Evolutionary conservation across 2,329 filamentous ascomycete species (phyloP), one percentile per base, ranked within the genome.

Genomic region (Endoconidiophora laricicola): DNA sequence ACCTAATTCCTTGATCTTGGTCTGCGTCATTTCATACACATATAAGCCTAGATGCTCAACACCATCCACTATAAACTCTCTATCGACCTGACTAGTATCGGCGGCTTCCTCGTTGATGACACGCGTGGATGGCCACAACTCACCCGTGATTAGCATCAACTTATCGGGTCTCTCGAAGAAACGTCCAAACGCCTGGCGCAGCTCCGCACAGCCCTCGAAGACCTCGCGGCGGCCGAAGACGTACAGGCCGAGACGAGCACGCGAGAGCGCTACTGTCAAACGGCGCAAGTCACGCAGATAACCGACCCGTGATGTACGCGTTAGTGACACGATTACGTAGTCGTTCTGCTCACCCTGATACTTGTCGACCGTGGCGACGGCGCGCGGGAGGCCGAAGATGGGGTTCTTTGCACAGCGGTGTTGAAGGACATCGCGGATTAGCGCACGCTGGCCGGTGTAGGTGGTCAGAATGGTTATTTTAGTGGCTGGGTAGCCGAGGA

Each of bases 331-430:
- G 58, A 98, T 94, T 57, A 98, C 79, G 60, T 95, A 96, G 61
- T 98, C 91, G 65, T 98, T 98, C 66, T 98, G 91, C 70, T 98
- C 91, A 62, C 91, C 93, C 68, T 98, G 91, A 60, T 96, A 98
- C 64, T 94, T 95, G 68, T 98, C 91, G 55, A 98, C 90, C 4
- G 93, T 98, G 3, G 86, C 88, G 24, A 98, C 86, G 48, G 83
- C 81, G 64, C 81, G 83, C 16, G 91, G 91, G 63, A 94, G 68
- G 6, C 90, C 88, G 65, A 98, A 98, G 18, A 96, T 69, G 2
- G 79, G 69, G 58, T 87, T 93, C 58, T 77, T 82, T 37, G 79
- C 81, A 64, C 91, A 98, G 52, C 91, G 76, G 61, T 93, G 85
- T 12, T 68, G 69, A 47, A 98, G 67, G 3, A 98, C 86, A 63